phyloP scores from a whole-genome alignment of 2,329 filamentous ascomycete species.

The Aspergillus hiratsukae region DNA sequence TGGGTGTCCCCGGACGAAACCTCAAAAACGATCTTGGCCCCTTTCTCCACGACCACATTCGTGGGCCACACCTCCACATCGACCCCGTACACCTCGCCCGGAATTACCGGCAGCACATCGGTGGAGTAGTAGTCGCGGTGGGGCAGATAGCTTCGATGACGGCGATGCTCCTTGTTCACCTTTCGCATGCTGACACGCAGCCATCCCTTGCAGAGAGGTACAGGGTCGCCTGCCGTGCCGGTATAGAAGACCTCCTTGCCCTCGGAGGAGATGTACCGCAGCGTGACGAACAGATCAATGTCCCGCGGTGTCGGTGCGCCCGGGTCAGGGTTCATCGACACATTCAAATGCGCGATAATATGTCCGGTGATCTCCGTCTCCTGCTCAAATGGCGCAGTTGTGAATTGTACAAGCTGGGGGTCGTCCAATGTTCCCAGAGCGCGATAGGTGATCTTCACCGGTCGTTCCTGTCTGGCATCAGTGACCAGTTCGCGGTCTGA shows the following conservation, averaged over 20 bases:
- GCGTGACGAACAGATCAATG: conserved; percentile 25
- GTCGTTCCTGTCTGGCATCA: too few species aligned
- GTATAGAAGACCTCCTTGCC: conserved; percentile 54
- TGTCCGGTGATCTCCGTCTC: too few species aligned
- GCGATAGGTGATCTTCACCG: too few species aligned
- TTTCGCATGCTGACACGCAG: conserved; percentile 50
- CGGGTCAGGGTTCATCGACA: too few species aligned
- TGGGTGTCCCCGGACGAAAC: conserved; percentile 47
- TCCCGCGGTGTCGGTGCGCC: too few species aligned
- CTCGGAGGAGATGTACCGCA: conserved; percentile 47
- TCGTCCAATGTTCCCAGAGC: too few species aligned
- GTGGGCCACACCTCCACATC: conserved; percentile 44
- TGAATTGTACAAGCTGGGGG: too few species aligned
- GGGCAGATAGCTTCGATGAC: conserved; percentile 45
- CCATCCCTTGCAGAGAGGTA: conserved; percentile 54
- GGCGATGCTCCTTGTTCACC: conserved; percentile 40
- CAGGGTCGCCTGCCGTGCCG: conserved; percentile 52
- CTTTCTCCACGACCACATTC: conserved; percentile 33
- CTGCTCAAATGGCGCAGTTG: too few species aligned
- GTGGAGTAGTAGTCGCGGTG: conserved; percentile 49
- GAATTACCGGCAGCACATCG: conserved; percentile 45
- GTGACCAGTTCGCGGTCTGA: too few species aligned
- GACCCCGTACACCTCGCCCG: conserved; percentile 48
- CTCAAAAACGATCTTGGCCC: conserved; percentile 27
- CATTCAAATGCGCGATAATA: too few species aligned